Evolutionary conservation across 345 rosid genomes (phyloP), one percentile per base, ranked within the genome.

Genomic region (Populus euphratica): DNA sequence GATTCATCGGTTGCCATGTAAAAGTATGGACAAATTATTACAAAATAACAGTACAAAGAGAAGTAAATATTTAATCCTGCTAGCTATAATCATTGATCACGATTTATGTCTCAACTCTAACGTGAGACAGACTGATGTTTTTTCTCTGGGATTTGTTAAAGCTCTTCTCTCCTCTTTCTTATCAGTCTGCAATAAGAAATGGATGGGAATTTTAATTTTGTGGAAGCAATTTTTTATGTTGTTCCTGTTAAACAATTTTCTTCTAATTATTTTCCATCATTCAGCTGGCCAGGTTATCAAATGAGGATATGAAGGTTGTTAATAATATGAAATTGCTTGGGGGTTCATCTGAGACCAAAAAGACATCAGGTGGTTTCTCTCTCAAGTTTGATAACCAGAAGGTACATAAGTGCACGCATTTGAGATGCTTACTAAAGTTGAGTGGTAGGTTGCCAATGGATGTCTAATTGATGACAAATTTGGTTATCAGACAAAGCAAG

Each of bases 331-430:
- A 83, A 68, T 70, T 89, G 81, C 89, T 94, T 77, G 90, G 85
- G 65, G 97, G 97, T 79, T 80, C 93, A 75, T 59, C 88, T n/a
- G 76, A 83, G 44, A 79, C 64, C 72, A 91, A 90, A 71, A 87
- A 90, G 76, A 39, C 86, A 16, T 49, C 82, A 25, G 52, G 88
- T 68, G 65, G 89, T 84, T 95, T 95, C 88, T 91, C 99, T 56
- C 94, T 95, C 75, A 95, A 90, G 80, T 95, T 91, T 72, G 92
- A 89, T 65, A 94, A 87, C 73, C 89, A 90, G 73, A 95, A 93
- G 94, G 98, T 94, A 80, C 66, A 47, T 47, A 47, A 47, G 68
- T 9, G 6, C 76, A 9, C 25, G 29, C 35, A 44, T 2, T 72
- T 21, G 16, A 35, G 66, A 33, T 72, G 63, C 68, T 77, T n/a